Base-by-base conservation (phyloP, 2,329 filamentous ascomycete species). In the Penicillium corylophilum region DNA sequence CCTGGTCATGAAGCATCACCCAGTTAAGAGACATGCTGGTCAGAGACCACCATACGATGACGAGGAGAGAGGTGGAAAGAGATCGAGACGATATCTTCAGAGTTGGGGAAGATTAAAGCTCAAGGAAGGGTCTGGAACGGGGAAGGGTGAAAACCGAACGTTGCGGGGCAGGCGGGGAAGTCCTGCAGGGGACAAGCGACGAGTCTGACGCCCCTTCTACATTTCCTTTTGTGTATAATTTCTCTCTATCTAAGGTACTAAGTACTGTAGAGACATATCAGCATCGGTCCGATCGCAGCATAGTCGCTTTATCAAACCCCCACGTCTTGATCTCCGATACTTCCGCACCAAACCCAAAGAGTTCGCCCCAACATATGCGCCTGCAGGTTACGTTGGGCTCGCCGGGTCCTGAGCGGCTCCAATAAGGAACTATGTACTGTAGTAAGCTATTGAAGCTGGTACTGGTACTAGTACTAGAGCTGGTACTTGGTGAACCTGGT, bases 1-100 rank as follows among this genome's bases (percentile, higher is more conserved):
- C 76, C 44, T 71, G 69, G 67, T 87, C 82, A 67, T 87, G 85
- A 66, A 95, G 84, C 92, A 96, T 96, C 41, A 96, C 93, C 93
- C 93, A 96, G 71, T 74, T 74, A 63, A 74, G 62, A 61, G 71
- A 74, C 71, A 73, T 73, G 16, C 60, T 69, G 61, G 43, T 35
- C 22, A 29, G 29, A 46, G 48, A 43, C 29, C 18, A 47, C 47
- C 48, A 54, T 52, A 26, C 23, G 41, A 53, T 46, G 23, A 33
- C 16, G 24, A 42, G n/a, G n/a, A 8, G 4, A 20, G 36, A 35
- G 36, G 43, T 20, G 16, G 5, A 8, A n/a, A 28, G 18, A 20
- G 20, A 18, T 23, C 20, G 20, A 16, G n/a, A 23, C 23, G 20
- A 39, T n/a, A 29, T 38, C 35, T 15, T 35, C 10, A 45, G 36